Percentiles rank a stretch among this genome's conserved stretches.
These are phyloP conservation scores for Hemisphaericaspora nanyangensis DNA, from an alignment of 805 yeast genomes.

Conservation along the genomic window DNA sequence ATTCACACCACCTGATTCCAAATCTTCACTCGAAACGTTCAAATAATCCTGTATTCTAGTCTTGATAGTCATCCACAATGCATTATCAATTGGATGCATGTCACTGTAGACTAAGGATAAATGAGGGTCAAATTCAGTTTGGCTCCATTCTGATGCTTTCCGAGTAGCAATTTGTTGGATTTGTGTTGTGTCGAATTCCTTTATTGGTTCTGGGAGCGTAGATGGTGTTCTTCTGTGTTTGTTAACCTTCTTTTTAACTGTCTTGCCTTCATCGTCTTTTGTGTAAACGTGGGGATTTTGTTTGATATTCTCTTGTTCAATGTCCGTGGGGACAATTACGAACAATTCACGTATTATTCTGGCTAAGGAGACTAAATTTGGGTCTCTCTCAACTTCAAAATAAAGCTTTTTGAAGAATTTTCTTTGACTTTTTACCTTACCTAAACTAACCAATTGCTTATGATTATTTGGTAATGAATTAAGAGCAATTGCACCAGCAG, in stretches of 20 bases:
- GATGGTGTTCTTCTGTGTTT: slow-evolving; percentile 14
- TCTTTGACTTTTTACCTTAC: slow-evolving; percentile 45
- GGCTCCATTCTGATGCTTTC: slow-evolving; percentile 51
- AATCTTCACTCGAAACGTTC: slow-evolving; percentile 40
- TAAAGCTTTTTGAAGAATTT: slow-evolving; percentile 51
- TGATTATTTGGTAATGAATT: slow-evolving; percentile 39
- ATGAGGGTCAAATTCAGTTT: slow-evolving; percentile 63
- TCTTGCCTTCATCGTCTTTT: slow-evolving; percentile 27
- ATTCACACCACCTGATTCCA: slow-evolving; percentile 20
- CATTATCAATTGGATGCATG: slow-evolving; percentile 61
- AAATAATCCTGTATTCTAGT: slow-evolving; percentile 65
- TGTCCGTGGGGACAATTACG: slow-evolving; percentile 42
- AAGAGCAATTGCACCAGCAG: slow-evolving; percentile 55
- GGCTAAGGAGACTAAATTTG: slow-evolving; percentile 50
- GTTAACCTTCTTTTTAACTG: slow-evolving; percentile 23
- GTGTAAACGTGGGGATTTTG: slow-evolving; percentile 38
- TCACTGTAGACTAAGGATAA: slow-evolving; percentile 67
- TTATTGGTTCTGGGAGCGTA: slow-evolving; percentile 5
- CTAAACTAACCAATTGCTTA: slow-evolving; percentile 36
- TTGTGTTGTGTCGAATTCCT: slow-evolving; percentile 19
- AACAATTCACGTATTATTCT: slow-evolving; percentile 54
- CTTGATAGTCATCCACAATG: slow-evolving; percentile 57
- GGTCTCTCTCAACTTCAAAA: slow-evolving; percentile 42
- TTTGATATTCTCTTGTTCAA: slow-evolving; percentile 32
- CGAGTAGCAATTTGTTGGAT: slow-evolving; percentile 41